phyloP scores from a whole-genome alignment of 2,329 filamentous ascomycete genomes.

The Apiospora pterosperma region DNA sequence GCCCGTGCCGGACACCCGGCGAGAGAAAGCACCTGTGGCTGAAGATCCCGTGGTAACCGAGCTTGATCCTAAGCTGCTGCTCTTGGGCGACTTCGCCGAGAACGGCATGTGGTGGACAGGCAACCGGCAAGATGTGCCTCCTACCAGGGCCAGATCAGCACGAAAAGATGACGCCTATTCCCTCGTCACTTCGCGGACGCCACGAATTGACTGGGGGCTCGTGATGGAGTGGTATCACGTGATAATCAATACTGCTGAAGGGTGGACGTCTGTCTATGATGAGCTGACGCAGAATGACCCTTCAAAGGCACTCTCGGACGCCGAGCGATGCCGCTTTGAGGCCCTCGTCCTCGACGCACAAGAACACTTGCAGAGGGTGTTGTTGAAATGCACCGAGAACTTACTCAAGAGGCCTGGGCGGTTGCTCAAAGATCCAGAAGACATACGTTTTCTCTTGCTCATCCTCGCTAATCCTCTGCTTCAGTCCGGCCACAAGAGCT shows the following conservation, averaged over 20 bases:
- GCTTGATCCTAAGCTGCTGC: conserved; percentile 70
- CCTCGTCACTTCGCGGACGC: conserved; percentile 56
- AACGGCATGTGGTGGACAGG: conserved; percentile 83
- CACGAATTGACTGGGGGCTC: conserved; percentile 72
- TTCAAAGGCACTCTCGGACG: conserved; percentile 26
- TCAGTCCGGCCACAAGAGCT: conserved; percentile 36
- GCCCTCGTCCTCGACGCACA: conserved; percentile 53
- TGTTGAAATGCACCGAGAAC: conserved; percentile 77
- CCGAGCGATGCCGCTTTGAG: conserved; percentile 43
- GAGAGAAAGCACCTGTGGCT: conserved; percentile 23
- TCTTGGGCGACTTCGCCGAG: conserved; percentile 73
- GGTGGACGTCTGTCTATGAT: conserved; percentile 61
- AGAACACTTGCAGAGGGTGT: conserved; percentile 62
- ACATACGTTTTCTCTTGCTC: conserved; percentile 75
- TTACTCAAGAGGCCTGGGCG: conserved; percentile 76
- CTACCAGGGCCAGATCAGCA: conserved; percentile 29
- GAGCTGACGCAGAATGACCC: conserved; percentile 40
- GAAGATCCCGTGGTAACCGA: conserved; percentile 50
- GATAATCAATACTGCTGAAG: conserved; percentile 63
- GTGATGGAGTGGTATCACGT: conserved; percentile 71
- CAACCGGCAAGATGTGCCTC: conserved; percentile 39
- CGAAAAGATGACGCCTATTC: conserved; percentile 30
- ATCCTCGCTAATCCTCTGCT: conserved; percentile 77
- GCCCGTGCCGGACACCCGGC: conserved; percentile 30
- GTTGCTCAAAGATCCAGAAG: conserved; percentile 62